phyloP scores from a whole-genome alignment of 305 asterid genomes.

The Petunia hybrid region DNA sequence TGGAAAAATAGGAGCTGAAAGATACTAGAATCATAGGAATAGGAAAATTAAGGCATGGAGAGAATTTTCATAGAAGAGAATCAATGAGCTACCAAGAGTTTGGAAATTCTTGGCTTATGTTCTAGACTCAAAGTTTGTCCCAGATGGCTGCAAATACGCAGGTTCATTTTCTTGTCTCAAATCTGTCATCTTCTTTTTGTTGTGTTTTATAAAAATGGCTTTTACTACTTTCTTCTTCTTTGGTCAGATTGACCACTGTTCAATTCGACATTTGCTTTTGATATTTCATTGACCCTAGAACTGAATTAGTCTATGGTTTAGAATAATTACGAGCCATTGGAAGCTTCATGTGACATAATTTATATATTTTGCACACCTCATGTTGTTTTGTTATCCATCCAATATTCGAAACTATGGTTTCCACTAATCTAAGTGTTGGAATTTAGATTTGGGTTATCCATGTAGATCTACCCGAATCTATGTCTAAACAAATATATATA shows the following conservation, averaged over 20 bases:
- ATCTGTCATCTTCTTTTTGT: background rate
- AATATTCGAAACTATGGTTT: too few species aligned
- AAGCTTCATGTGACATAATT: conserved; percentile 13
- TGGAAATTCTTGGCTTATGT: background rate
- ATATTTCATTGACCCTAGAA: background rate
- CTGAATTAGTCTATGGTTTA: background rate
- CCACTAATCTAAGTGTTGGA: too few species aligned
- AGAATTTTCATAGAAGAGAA: conserved; percentile 6
- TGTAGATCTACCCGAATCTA: too few species aligned
- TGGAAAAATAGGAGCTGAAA: background rate
- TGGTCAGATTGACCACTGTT: background rate
- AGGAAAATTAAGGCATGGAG: background rate
- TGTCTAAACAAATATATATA: too few species aligned
- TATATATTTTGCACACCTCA: too few species aligned
- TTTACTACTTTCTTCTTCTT: background rate
- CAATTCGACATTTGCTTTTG: background rate
- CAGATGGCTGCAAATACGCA: background rate
- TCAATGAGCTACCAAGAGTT: background rate
- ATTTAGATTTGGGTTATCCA: too few species aligned
- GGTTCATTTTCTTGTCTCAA: background rate
- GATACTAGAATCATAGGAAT: background rate
- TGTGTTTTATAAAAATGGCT: background rate
- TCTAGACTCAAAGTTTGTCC: background rate
- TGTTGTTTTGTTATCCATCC: too few species aligned
- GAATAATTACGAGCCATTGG: background rate